phyloP scores from a whole-genome alignment of 345 rosid genomes.

The Citrus inodora region DNA sequence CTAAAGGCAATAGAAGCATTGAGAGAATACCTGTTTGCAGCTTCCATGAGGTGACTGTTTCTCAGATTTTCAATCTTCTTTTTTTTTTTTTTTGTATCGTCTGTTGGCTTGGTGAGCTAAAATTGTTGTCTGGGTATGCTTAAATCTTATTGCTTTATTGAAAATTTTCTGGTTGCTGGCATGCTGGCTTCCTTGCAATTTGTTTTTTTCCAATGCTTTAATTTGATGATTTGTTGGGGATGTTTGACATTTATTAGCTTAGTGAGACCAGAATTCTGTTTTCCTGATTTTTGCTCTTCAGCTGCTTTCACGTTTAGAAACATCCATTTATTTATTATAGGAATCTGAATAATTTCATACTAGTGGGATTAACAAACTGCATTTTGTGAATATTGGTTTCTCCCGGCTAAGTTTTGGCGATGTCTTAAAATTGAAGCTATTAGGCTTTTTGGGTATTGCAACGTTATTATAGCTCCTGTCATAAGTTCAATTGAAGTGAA shows the following conservation, averaged over 20 bases:
- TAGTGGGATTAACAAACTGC: not conserved
- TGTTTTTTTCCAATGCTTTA: not conserved
- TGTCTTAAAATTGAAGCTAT: not conserved
- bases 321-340: not conserved
- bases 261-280: not conserved
- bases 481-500: not conserved
- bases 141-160: slow-evolving; percentile 12
- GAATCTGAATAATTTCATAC: not conserved
- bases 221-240: not conserved
- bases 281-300: not conserved
- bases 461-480: not conserved
- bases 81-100: not conserved
- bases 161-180: not conserved
- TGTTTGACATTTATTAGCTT: not conserved
- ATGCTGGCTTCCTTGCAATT: not conserved
- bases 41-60: slow-evolving; percentile 67
- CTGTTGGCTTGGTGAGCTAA: slow-evolving; percentile 4
- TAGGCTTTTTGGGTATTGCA: not conserved
- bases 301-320: not conserved
- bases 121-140: slow-evolving; percentile 7
- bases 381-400: not conserved
- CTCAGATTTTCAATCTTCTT: not conserved
- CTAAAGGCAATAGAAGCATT: slow-evolving; percentile 33
- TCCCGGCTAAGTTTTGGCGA: too few species aligned
- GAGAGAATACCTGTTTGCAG: slow-evolving; percentile 59